These are phyloP conservation scores for Paecilomyces niveus DNA, from an alignment of 2,329 filamentous ascomycete genomes.

Conservation along the genomic window DNA sequence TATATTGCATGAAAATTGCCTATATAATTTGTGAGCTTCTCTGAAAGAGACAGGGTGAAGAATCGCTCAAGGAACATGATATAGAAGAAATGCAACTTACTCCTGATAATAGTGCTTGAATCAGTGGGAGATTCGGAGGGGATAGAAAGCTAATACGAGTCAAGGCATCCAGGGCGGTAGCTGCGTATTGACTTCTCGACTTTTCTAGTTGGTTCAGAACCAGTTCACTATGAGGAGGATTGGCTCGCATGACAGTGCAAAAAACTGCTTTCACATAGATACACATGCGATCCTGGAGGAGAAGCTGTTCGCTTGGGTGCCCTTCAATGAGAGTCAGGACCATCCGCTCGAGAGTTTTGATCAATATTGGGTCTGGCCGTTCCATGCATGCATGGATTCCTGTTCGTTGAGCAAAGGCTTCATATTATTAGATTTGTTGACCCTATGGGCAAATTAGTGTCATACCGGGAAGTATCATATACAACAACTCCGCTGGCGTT, in stretches of 20 bases:
- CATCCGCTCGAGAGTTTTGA: slow-evolving; percentile 14
- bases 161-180: slow-evolving; percentile 10
- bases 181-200: slow-evolving; percentile 14
- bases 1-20: slow-evolving; percentile 18
- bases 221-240: neutral
- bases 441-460: no score
- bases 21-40: slow-evolving; percentile 1
- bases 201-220: neutral
- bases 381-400: slow-evolving; percentile 2
- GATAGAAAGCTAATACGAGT: slow-evolving; percentile 12
- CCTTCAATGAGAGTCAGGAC: slow-evolving; percentile 9
- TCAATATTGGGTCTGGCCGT: slow-evolving; percentile 22
- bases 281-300: no score
- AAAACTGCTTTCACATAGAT: no score
- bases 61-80: no score
- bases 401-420: slow-evolving; percentile 13
- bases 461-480: no score
- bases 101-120: slow-evolving; percentile 18
- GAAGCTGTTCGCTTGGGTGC: slow-evolving; percentile 4
- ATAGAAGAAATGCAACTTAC: slow-evolving; percentile 8
- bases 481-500: no score
- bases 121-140: slow-evolving; percentile 10
- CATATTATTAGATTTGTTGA: slow-evolving; percentile 3
- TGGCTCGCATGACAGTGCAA: no score
- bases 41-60: no score